These are phyloP conservation scores for Amanita pseudoporphyria DNA, from an alignment of 768 basidiomycete species.

Conservation along the genomic window DNA sequence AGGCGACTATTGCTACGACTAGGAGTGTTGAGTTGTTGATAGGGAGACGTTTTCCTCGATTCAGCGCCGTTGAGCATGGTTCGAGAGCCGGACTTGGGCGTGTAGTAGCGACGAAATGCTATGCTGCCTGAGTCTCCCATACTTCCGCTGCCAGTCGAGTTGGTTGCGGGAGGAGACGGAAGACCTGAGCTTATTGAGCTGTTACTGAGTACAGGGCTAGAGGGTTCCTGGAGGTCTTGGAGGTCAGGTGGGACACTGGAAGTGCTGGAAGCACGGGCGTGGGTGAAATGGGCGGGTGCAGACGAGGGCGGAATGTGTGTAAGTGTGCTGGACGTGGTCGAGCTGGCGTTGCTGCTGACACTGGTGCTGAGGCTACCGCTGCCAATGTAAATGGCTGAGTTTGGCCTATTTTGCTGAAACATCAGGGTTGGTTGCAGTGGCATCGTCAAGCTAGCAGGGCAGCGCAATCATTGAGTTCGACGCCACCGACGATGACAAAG, in stretches of 20 bases:
- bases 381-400: constrained; percentile 35
- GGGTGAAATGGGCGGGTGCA: constrained; percentile 14
- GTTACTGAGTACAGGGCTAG: constrained; percentile 43
- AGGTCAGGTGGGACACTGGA: constrained; percentile 27
- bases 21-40: not conserved
- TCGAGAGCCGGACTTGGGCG: constrained; percentile 12
- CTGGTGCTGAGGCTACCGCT: constrained; percentile 8
- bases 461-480: constrained; percentile 21
- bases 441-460: constrained; percentile 22
- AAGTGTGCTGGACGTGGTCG: constrained; percentile 10
- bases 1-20: constrained; percentile 18
- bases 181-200: constrained; percentile 52
- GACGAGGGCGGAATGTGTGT: constrained; percentile 17
- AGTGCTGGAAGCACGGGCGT: constrained; percentile 9
- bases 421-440: constrained; percentile 27
- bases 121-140: constrained; percentile 49
- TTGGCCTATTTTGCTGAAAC: constrained; percentile 24
- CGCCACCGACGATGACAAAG: constrained; percentile 16
- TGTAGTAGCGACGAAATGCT: constrained; percentile 21
- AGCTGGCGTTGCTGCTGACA: constrained; percentile 15
- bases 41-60: constrained; percentile 5
- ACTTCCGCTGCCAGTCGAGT: constrained; percentile 77
- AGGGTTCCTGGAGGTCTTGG: constrained; percentile 64
- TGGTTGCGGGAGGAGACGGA: constrained; percentile 79
- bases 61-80: constrained; percentile 6